Conservation (phyloP, 2,329 filamentous ascomycete genomes). For the Diplodia seriata region DNA sequence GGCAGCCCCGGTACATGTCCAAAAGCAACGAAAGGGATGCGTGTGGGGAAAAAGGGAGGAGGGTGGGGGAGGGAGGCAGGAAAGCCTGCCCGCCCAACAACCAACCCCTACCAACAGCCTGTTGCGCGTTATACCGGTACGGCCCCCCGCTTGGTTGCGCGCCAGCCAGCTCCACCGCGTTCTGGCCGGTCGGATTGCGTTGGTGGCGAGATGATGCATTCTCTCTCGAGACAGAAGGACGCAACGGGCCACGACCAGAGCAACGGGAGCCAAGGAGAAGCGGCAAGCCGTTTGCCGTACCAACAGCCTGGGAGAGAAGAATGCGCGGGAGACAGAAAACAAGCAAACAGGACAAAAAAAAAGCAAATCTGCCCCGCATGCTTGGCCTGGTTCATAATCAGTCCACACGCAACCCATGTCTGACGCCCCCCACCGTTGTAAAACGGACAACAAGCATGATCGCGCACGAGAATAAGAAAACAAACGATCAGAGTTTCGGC, state of each 20-base stretch:
- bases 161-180: neutral
- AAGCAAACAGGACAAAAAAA: neutral
- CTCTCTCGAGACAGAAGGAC: neutral
- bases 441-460: neutral
- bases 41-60: neutral
- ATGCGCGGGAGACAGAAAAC: neutral
- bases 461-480: neutral
- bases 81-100: neutral
- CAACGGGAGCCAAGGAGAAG: neutral
- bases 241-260: neutral
- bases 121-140: neutral
- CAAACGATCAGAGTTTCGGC: neutral
- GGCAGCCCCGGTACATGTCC: neutral
- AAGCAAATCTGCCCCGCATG: neutral
- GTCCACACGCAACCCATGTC: neutral
- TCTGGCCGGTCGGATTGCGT: neutral
- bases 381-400: neutral
- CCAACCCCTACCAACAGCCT: neutral
- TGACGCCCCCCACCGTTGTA: neutral
- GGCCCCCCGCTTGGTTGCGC: neutral
- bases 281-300: neutral
- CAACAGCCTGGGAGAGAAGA: neutral
- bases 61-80: too few relatives aligned
- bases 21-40: neutral
- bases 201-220: neutral